phyloP scores from a whole-genome alignment of 2,329 filamentous ascomycete species.

The Xylaria sp. region DNA sequence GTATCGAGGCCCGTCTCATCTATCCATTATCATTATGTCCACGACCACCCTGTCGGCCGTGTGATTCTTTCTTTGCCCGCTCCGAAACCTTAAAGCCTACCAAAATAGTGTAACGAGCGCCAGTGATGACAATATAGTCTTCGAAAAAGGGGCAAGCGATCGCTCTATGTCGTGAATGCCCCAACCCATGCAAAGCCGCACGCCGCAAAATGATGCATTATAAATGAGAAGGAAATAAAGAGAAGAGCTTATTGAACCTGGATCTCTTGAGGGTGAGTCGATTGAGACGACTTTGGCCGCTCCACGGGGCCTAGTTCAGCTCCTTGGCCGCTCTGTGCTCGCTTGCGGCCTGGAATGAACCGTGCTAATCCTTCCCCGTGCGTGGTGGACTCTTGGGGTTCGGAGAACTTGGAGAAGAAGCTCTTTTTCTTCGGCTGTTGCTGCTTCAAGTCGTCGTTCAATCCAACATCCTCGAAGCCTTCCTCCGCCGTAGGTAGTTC shows the following conservation, averaged over 20 bases:
- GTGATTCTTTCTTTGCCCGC: slow-evolving; percentile 21
- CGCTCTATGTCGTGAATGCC: slow-evolving; percentile 43
- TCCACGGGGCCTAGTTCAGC: slow-evolving; percentile 50
- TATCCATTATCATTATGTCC: slow-evolving; percentile 41
- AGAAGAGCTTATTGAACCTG: slow-evolving; percentile 43
- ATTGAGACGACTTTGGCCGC: slow-evolving; percentile 48
- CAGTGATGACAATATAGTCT: slow-evolving; percentile 24
- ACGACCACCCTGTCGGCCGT: slow-evolving; percentile 19
- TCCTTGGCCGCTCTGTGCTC: slow-evolving; percentile 51
- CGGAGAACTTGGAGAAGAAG: slow-evolving; percentile 84
- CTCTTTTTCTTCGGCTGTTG: slow-evolving; percentile 74
- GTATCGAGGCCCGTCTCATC: slow-evolving; percentile 31
- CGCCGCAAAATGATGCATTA: slow-evolving; percentile 43
- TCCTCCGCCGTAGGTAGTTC: slow-evolving; percentile 78
- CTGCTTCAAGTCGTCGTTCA: slow-evolving; percentile 78
- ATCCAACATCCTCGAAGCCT: slow-evolving; percentile 88
- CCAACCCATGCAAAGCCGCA: slow-evolving; percentile 39
- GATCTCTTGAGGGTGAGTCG: slow-evolving; percentile 45
- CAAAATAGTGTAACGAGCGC: slow-evolving; percentile 35
- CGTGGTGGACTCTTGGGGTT: slow-evolving; percentile 54
- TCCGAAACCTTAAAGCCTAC: slow-evolving; percentile 10
- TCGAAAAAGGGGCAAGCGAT: slow-evolving; percentile 43
- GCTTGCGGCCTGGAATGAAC: slow-evolving; percentile 51
- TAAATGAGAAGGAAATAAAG: slow-evolving; percentile 23
- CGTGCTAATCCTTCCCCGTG: slow-evolving; percentile 48